Conservation (phyloP, 176 grass and related monocot genomes). For the Oryza officinalis region DNA sequence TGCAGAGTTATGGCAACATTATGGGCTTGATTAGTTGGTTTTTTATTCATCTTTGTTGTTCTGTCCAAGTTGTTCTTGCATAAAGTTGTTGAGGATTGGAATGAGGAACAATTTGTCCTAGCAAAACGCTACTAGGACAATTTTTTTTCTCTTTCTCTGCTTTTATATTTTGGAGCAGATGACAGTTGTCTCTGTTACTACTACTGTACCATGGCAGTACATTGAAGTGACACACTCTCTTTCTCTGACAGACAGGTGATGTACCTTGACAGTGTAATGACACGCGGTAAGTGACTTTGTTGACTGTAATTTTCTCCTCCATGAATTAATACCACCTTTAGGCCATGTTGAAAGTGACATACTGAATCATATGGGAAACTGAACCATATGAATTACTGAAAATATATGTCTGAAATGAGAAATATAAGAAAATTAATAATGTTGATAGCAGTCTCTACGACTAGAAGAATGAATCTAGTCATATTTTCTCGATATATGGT, state of each 20-base stretch:
- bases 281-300: background rate
- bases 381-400: background rate
- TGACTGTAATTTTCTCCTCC: background rate
- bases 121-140: background rate
- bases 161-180: background rate
- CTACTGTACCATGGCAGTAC: background rate
- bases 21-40: background rate
- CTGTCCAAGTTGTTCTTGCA: background rate
- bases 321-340: no score
- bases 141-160: background rate
- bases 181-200: background rate
- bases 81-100: slow-evolving; percentile 19
- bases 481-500: no score
- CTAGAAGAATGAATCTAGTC: no score
- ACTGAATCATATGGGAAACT: background rate
- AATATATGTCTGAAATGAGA: background rate
- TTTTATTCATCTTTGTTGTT: background rate
- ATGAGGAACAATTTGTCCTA: slow-evolving; percentile 3
- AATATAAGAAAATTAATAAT: no score
- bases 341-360: no score
- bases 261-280: slow-evolving; percentile 1
- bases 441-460: no score
- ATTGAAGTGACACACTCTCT: background rate
- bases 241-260: no score
- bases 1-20: background rate